Evolutionary conservation across 805 yeast genomes (phyloP).

Genomic region (Candida golubevii): DNA sequence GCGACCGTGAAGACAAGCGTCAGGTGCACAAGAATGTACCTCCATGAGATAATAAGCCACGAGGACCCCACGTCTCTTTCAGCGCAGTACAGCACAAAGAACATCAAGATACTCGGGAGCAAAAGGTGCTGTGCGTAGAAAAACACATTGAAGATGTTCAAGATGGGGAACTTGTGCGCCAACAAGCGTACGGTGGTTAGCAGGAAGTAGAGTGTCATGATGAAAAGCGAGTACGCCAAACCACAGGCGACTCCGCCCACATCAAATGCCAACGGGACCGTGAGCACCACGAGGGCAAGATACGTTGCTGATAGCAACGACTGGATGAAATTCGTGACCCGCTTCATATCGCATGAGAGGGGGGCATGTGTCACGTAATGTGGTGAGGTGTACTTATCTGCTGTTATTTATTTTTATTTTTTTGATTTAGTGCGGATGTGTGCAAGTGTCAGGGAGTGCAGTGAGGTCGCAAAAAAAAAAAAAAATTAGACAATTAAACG

Average conservation of each 20-base stretch:
- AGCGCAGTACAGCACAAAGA: conserved; percentile 40
- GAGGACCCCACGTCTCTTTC: conserved; percentile 14
- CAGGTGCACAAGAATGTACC: conserved; percentile 62
- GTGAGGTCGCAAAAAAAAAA: neutral
- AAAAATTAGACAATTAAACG: too few species aligned
- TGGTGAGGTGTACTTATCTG: neutral
- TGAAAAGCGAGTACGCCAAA: conserved; percentile 71
- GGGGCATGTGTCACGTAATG: neutral
- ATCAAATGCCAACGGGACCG: conserved; percentile 91
- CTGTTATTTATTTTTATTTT: too few species aligned
- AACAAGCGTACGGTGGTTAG: conserved; percentile 69
- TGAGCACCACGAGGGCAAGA: conserved; percentile 62
- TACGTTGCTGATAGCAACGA: conserved; percentile 34
- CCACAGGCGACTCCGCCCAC: conserved; percentile 92
- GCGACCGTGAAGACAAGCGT: conserved; percentile 86
- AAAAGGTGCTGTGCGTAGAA: conserved; percentile 80
- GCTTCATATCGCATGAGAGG: conserved; percentile 9
- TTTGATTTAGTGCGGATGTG: neutral
- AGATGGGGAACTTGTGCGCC: conserved; percentile 37
- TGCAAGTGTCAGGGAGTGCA: neutral
- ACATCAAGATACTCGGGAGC: conserved; percentile 74
- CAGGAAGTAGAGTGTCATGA: conserved; percentile 53
- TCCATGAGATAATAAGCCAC: conserved; percentile 59
- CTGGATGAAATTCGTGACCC: conserved; percentile 10
- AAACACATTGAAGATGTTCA: conserved; percentile 44